Conservation (phyloP, 164 flowering plant species). For the Akebia trifoliata region DNA sequence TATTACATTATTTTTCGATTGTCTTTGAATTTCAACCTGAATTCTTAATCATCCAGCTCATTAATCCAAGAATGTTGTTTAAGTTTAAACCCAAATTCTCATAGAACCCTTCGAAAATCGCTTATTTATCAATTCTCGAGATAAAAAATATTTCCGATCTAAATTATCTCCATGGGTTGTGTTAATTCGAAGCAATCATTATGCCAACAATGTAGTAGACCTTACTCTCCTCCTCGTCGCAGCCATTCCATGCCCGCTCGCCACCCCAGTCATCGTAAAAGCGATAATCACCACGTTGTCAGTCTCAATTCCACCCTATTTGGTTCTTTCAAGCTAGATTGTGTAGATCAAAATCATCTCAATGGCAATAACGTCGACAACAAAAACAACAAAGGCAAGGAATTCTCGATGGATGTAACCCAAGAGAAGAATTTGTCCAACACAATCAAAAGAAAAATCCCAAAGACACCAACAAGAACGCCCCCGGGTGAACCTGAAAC, state of each 20-base stretch:
- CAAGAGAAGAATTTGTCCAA: slow-evolving; percentile 62
- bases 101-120: no score
- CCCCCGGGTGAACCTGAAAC: slow-evolving; percentile 89
- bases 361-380: neutral
- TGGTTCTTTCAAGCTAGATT: slow-evolving; percentile 41
- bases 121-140: no score
- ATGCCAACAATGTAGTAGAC: slow-evolving; percentile 34
- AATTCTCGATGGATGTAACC: slow-evolving; percentile 29
- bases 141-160: no score
- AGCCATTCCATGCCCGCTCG: slow-evolving; percentile 48
- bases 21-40: no score
- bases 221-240: slow-evolving; percentile 32
- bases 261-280: slow-evolving; percentile 24
- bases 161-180: slow-evolving; percentile 52
- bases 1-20: no score
- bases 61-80: no score
- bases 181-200: slow-evolving; percentile 50
- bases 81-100: no score
- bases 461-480: slow-evolving; percentile 54
- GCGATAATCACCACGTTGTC: slow-evolving; percentile 44
- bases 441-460: slow-evolving; percentile 53
- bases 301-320: slow-evolving; percentile 53
- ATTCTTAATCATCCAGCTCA: no score
- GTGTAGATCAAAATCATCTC: slow-evolving; percentile 1
- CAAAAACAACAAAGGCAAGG: slow-evolving; percentile 11